These are phyloP conservation scores for Pseudogymnoascus sp. DNA, from an alignment of 2,329 filamentous ascomycete species.

Conservation along the genomic window DNA sequence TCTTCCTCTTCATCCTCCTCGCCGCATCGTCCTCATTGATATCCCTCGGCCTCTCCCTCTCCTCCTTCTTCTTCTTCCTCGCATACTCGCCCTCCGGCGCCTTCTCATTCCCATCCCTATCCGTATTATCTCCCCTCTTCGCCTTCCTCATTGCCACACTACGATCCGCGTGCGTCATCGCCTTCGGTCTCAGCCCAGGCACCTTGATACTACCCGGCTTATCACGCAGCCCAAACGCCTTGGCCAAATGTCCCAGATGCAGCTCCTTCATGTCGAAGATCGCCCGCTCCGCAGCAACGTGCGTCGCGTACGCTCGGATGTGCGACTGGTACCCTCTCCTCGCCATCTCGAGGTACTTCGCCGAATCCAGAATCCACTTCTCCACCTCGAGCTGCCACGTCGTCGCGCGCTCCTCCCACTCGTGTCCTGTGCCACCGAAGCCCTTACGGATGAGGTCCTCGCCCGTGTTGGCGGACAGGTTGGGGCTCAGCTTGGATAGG, in stretches of 20 bases:
- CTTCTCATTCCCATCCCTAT: slow-evolving; percentile 21
- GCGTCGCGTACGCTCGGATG: slow-evolving; percentile 89
- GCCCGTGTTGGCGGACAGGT: slow-evolving; percentile 46
- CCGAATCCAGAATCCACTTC: slow-evolving; percentile 56
- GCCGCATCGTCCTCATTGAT: slow-evolving; percentile 51
- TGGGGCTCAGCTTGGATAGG: slow-evolving; percentile 44
- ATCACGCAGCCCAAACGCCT: slow-evolving; percentile 86
- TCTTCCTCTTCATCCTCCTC: slow-evolving; percentile 58
- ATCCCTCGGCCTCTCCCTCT: slow-evolving; percentile 32
- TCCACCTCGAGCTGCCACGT: slow-evolving; percentile 61
- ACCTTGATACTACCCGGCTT: slow-evolving; percentile 74
- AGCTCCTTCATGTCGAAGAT: slow-evolving; percentile 90
- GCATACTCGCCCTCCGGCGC: slow-evolving; percentile 26
- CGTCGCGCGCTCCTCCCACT: slow-evolving; percentile 61
- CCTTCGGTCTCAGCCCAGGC: slow-evolving; percentile 36
- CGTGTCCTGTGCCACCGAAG: slow-evolving; percentile 45
- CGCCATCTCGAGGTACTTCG: slow-evolving; percentile 69
- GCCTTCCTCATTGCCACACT: slow-evolving; percentile 31
- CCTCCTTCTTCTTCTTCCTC: slow-evolving; percentile 31
- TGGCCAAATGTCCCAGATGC: slow-evolving; percentile 87
- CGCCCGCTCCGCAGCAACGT: slow-evolving; percentile 73
- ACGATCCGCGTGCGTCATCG: slow-evolving; percentile 34
- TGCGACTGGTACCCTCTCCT: slow-evolving; percentile 85
- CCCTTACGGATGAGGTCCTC: slow-evolving; percentile 63
- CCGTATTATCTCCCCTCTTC: slow-evolving; percentile 22